These are phyloP conservation scores for Fusarium nygamai DNA, from an alignment of 2,329 filamentous ascomycete genomes.

Conservation along the genomic window DNA sequence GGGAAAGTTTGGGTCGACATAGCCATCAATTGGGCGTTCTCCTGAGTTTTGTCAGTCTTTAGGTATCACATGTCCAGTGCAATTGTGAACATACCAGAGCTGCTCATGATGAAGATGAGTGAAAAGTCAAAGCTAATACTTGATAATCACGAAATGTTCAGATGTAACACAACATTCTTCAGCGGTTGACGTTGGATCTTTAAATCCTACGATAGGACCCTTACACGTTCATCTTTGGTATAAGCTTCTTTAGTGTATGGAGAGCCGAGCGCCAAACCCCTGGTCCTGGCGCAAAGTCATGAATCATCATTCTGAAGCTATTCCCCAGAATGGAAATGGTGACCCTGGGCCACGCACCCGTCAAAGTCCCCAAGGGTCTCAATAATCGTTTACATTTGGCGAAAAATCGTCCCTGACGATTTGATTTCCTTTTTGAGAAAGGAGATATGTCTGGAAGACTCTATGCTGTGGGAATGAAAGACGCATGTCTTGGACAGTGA, in stretches of 20 bases:
- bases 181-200: not conserved
- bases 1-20: constrained; percentile 63
- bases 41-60: not conserved
- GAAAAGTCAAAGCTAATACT: constrained; percentile 21
- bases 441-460: not conserved
- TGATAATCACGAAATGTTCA: constrained; percentile 1
- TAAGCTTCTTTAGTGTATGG: constrained; percentile 21
- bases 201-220: not conserved
- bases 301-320: constrained; percentile 33
- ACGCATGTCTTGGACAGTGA: not conserved
- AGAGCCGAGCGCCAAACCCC: not conserved
- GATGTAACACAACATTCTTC: not conserved
- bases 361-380: not conserved
- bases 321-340: not conserved
- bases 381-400: constrained; percentile 7
- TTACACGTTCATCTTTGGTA: not conserved
- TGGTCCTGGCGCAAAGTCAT: constrained; percentile 22
- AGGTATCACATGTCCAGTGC: not conserved
- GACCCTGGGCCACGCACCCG: not conserved
- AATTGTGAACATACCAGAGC: constrained; percentile 6
- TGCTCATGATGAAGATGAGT: constrained; percentile 27
- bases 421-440: constrained; percentile 26
- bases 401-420: constrained; percentile 12
- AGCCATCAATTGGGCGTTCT: constrained; percentile 46
- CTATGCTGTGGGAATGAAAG: not conserved